Evolutionary conservation across 352 stramenopile species (phyloP).

Genomic region (Phytophthora megakarya): DNA sequence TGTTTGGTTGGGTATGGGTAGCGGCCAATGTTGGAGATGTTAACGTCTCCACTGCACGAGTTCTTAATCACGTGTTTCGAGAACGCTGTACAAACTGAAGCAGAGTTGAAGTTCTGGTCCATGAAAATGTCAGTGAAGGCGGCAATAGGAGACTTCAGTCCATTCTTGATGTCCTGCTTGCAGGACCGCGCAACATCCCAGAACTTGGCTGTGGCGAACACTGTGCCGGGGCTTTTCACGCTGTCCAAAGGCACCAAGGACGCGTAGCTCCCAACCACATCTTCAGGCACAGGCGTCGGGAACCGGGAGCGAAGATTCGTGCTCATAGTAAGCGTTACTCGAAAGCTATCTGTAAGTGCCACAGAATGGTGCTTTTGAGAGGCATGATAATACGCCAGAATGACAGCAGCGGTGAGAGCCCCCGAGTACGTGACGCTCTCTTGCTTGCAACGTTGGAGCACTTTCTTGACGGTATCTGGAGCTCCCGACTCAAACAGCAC

Average conservation of each 20-base stretch:
- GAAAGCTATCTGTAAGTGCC: conserved; percentile 27
- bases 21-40: conserved; percentile 41
- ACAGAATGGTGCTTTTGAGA: conserved; percentile 14
- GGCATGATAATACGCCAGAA: conserved; percentile 31
- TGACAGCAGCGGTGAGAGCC: conserved; percentile 30
- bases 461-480: conserved; percentile 25
- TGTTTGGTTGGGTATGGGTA: conserved; percentile 30
- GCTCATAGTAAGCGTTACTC: conserved; percentile 27
- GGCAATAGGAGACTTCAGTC: conserved; percentile 15
- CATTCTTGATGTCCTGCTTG: conserved; percentile 27
- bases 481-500: conserved; percentile 35
- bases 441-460: conserved; percentile 31
- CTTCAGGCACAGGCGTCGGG: conserved; percentile 20
- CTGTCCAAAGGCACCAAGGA: conserved; percentile 26
- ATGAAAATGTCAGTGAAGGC: conserved; percentile 35
- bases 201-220: conserved; percentile 33
- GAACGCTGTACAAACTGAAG: conserved; percentile 21
- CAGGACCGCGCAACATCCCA: conserved; percentile 50
- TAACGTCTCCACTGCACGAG: conserved; percentile 33
- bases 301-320: conserved; percentile 32
- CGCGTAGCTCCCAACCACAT: conserved; percentile 38
- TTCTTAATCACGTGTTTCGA: conserved; percentile 30
- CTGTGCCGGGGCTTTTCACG: conserved; percentile 9
- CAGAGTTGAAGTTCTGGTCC: conserved; percentile 33
- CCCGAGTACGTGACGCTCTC: conserved; percentile 45